Evolutionary conservation across 2,329 filamentous ascomycete genomes (phyloP), one percentile per base, ranked within the genome.

Genomic region (Xylariaceae sp.): DNA sequence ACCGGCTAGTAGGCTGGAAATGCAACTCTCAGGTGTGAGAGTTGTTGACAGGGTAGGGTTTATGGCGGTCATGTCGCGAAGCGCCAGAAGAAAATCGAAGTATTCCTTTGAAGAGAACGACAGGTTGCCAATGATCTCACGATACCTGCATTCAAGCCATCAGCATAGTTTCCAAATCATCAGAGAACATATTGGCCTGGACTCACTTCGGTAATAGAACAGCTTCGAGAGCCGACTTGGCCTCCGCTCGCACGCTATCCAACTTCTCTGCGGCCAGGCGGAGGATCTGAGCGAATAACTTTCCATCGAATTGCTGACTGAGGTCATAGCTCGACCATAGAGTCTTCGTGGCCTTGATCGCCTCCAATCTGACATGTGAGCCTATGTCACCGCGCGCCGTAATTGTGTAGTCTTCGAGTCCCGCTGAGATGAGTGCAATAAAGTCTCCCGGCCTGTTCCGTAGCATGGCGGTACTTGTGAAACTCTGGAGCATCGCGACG

Each of bases 371-470:
- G 4, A 96, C 88, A 47, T 92, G 82, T 0, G 92, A 96, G 5
- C 94, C 94, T 45, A 97, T 81, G 64, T 99, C 94, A 14, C 94
- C 94, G 51, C 91, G 80, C 13, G 92, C 86, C 59, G 90, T 93
- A 3, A 90, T 92, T 0, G 90, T 96, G 65, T 97, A 97, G 66
- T 99, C 92, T 59, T 93, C 87, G 28, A 99, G 71, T 0, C 86
- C 83, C 39, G 80, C 78, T 0, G 69, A 64, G 9, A 87, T 68
- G 1, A 83, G 56, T 0, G 63, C 60, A 1, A 80, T 54, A 51
- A 84, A 79, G 2, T 63, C 60, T 5, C 60, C 57, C 3, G 72
- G 66, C 40, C 73, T 71, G 28, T 73, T 64, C 36, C 63, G 67
- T 4, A 83, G 66, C 5, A 80, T 65, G 6, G 70, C 69, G 51